Conservation (phyloP, 148 eudicot species). For the Cornus controversa region DNA sequence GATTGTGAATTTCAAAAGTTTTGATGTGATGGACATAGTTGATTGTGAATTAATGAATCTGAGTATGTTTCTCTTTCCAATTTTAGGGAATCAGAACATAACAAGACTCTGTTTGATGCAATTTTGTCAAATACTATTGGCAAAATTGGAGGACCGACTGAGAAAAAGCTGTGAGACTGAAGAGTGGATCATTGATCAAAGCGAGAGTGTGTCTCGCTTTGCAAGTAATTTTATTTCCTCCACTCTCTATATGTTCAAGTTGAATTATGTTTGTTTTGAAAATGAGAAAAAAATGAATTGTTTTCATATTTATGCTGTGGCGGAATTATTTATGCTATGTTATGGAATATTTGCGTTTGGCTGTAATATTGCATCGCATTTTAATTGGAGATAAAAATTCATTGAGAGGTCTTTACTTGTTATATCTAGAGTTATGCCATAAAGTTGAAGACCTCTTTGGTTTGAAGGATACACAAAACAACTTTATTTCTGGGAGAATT, state of each 20-base stretch:
- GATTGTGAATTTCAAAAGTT: too few relatives aligned
- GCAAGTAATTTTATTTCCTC: conserved; percentile 23
- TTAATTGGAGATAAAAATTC: neutral
- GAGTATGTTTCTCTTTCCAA: neutral
- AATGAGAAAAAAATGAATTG: too few relatives aligned
- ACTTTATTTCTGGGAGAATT: too few relatives aligned
- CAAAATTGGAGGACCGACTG: conserved; percentile 52
- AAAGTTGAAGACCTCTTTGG: too few relatives aligned
- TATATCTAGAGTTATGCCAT: too few relatives aligned
- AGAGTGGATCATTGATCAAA: conserved; percentile 54
- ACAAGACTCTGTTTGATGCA: conserved; percentile 40
- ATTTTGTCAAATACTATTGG: conserved; percentile 56
- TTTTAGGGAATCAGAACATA: conserved; percentile 39
- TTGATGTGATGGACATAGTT: too few relatives aligned
- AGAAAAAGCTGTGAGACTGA: conserved; percentile 76
- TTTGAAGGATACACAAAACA: too few relatives aligned
- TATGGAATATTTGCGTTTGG: neutral
- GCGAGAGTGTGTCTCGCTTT: conserved; percentile 48
- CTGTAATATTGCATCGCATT: neutral
- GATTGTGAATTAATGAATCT: neutral
- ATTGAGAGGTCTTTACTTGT: too few relatives aligned
- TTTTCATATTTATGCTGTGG: too few relatives aligned
- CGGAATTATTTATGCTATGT: too few relatives aligned
- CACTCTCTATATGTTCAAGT: neutral
- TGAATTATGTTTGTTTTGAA: too few relatives aligned